Evolutionary conservation across 1,284 basidiomycete species (phyloP).

Genomic region (Malassezia dermatis): DNA sequence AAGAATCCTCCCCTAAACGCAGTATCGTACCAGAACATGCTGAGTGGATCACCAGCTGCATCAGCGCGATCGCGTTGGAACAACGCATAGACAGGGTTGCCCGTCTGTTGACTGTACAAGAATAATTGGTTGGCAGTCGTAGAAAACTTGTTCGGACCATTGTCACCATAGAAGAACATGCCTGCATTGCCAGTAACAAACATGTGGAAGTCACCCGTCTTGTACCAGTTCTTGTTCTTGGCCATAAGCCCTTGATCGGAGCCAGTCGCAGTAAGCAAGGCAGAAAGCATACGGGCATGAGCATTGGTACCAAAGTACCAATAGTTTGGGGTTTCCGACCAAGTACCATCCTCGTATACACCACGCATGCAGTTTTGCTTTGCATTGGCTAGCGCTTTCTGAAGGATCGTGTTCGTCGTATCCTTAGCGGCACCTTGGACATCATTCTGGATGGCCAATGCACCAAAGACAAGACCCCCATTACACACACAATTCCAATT

Average conservation of each 20-base stretch:
- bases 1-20: conserved; percentile 75
- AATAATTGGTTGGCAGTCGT: conserved; percentile 47
- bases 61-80: conserved; percentile 78
- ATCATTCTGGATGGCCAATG: conserved; percentile 67
- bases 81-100: conserved; percentile 62
- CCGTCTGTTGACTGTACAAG: conserved; percentile 30
- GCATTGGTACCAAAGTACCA: conserved; percentile 62
- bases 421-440: conserved; percentile 67
- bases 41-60: conserved; percentile 77
- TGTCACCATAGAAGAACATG: conserved; percentile 82
- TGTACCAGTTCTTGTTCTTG: conserved; percentile 52
- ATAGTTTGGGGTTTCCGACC: conserved; percentile 81
- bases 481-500: conserved; percentile 99
- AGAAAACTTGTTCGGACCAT: conserved; percentile 88
- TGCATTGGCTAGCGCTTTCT: conserved; percentile 67
- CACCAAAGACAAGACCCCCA: conserved; percentile 73
- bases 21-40: conserved; percentile 96
- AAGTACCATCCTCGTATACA: conserved; percentile 66
- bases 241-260: conserved; percentile 65
- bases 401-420: conserved; percentile 57
- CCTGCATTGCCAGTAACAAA: conserved; percentile 72
- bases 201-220: conserved; percentile 83
- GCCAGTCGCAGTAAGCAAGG: conserved; percentile 75
- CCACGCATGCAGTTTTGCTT: conserved; percentile 64
- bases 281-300: conserved; percentile 78